These are phyloP conservation scores for Sporopachydermia quercuum DNA, from an alignment of 805 yeast genomes.

Conservation along the genomic window DNA sequence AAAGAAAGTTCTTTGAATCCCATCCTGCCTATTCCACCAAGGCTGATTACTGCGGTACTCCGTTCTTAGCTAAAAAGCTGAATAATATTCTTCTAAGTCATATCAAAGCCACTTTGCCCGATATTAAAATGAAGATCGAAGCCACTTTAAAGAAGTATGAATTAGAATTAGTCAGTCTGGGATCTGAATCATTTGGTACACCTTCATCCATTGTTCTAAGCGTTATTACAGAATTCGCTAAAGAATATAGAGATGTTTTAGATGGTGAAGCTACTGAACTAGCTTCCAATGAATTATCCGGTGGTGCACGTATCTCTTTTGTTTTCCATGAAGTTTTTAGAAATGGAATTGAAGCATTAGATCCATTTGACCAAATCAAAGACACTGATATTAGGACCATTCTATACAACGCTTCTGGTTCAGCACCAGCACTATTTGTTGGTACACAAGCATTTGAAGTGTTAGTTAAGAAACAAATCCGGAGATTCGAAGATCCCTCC, in stretches of 20 bases:
- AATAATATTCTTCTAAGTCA: constrained; percentile 81
- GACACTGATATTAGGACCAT: constrained; percentile 94
- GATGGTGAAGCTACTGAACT: constrained; percentile 90
- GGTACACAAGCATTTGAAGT: constrained; percentile 97
- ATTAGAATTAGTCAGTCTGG: constrained; percentile 59
- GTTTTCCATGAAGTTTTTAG: constrained; percentile 94
- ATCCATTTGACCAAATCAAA: constrained; percentile 92
- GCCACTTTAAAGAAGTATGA: constrained; percentile 73
- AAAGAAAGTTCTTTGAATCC: constrained; percentile 64
- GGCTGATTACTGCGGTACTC: constrained; percentile 97
- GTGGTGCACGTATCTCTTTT: constrained; percentile 95
- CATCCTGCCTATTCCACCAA: constrained; percentile 87
- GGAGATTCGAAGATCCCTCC: constrained; percentile 88
- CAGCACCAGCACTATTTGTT: constrained; percentile 90
- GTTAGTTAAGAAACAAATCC: constrained; percentile 83
- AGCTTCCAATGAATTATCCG: constrained; percentile 79
- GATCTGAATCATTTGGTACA: constrained; percentile 80
- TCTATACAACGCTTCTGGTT: constrained; percentile 92
- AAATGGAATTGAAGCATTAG: constrained; percentile 81
- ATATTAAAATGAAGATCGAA: constrained; percentile 81
- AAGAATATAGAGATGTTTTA: constrained; percentile 79
- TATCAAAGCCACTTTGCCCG: constrained; percentile 80
- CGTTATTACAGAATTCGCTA: constrained; percentile 84
- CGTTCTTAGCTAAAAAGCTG: constrained; percentile 83
- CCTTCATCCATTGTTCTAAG: constrained; percentile 81